Evolutionary conservation across 371 early-diverging fungal species (phyloP).

Genomic region (Lichtheimia hyalospora): DNA sequence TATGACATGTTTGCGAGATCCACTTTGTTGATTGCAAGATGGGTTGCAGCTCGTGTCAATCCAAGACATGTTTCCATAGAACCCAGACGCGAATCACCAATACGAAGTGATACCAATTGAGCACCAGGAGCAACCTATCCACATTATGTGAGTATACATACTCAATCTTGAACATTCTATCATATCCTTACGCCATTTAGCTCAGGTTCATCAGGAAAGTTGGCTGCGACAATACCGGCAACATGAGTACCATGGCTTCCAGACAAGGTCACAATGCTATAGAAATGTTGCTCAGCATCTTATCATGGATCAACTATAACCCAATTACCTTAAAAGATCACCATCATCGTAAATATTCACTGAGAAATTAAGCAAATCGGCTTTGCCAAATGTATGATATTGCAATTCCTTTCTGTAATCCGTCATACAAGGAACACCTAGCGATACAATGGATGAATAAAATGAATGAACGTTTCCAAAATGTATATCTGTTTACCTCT

Average conservation of each 20-base stretch:
- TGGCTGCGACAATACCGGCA: slow-evolving; percentile 83
- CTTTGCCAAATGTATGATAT: slow-evolving; percentile 74
- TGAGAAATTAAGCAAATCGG: slow-evolving; percentile 82
- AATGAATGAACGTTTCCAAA: slow-evolving; percentile 5
- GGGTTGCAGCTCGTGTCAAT: slow-evolving; percentile 82
- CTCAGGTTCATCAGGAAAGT: slow-evolving; percentile 82
- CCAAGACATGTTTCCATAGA: slow-evolving; percentile 89
- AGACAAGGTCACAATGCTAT: slow-evolving; percentile 76
- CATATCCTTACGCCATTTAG: slow-evolving; percentile 77
- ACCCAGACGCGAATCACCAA: slow-evolving; percentile 86
- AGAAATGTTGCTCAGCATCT: neutral
- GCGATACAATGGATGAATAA: slow-evolving; percentile 10
- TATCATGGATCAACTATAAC: neutral
- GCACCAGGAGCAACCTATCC: slow-evolving; percentile 83
- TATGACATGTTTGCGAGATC: slow-evolving; percentile 97
- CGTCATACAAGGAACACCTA: slow-evolving; percentile 62
- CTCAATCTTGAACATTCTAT: neutral
- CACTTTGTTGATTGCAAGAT: slow-evolving; percentile 71
- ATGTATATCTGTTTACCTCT: slow-evolving; percentile 34
- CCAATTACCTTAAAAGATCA: slow-evolving; percentile 54
- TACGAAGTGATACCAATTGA: slow-evolving; percentile 90
- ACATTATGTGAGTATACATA: neutral
- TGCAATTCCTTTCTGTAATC: slow-evolving; percentile 78
- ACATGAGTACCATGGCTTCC: slow-evolving; percentile 95
- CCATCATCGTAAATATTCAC: slow-evolving; percentile 93